Base-by-base conservation (phyloP, 2,329 filamentous ascomycete genomes). In the Fusarium tjaetaba region DNA sequence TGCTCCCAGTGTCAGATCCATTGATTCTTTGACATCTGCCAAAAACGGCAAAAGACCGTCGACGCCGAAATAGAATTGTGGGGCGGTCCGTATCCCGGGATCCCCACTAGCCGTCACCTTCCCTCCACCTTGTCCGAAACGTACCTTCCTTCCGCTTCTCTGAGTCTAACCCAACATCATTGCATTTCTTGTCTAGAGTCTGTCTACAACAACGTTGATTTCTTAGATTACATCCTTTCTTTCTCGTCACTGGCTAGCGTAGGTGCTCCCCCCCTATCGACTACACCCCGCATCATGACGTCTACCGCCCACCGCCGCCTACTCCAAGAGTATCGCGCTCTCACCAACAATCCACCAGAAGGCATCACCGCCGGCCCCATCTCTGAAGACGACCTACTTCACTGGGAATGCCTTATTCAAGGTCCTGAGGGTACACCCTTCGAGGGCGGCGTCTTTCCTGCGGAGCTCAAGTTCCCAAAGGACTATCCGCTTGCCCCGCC, bases 401-500 rank as follows among this genome's bases (percentile, higher is more conserved):
- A 94, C 79, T 99, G 96, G 96, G 96, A 99, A 85, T 96, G 95
- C 14, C 86, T 98, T 71, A 98, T 99, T 79, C 93, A 97, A 83
- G 96, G 96, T 0, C 96, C 96, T 18, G 95, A 97, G 80, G 96
- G 93, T 71, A 99, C 96, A 4, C 96, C 96, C 2, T 99, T 97
- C 78, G 96, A 97, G 86, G 96, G 95, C 67, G 96, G 96, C 60
- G 91, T 99, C 68, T 99, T 98, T 82, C 94, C 95, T 46, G 96
- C 96, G 32, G 95, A 97, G 84, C 90, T 99, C 77, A 95, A 92
- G 79, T 99, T 99, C 80, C 96, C 96, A 11, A 94, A 93, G 80
- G 96, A 99, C 83, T 99, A 99, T 80, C 96, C 96, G n/a, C 89
- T 98, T 11, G 93, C 95, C 76, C 96, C 96, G 70, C 96, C 96